Percentiles rank a stretch among this genome's conserved stretches.
Evolutionary conservation across 345 rosid genomes (phyloP).

Genomic region (Linum usitatissimum): DNA sequence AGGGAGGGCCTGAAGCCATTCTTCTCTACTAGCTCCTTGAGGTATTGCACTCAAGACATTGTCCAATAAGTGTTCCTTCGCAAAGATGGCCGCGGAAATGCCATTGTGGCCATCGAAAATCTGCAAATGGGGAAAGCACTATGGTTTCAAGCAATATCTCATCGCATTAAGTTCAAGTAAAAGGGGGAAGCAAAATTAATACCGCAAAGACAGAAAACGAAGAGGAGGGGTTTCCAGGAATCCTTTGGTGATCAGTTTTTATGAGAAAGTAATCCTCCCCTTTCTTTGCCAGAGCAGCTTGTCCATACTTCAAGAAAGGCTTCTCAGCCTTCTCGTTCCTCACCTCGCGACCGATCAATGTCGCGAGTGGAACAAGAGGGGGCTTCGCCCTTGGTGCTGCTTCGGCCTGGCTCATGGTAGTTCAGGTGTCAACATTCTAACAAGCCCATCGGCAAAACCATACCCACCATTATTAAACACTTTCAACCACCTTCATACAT

Average conservation of each 20-base stretch:
- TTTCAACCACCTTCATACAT: neutral
- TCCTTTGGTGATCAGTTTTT: conserved; percentile 66
- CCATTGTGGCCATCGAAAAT: conserved; percentile 98
- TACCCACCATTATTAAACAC: conserved; percentile 6
- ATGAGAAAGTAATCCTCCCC: conserved; percentile 94
- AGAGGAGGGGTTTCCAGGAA: conserved; percentile 66
- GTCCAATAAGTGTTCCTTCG: conserved; percentile 66
- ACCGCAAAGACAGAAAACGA: conserved; percentile 97
- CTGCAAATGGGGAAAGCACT: conserved; percentile 23
- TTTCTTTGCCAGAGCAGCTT: conserved; percentile 93
- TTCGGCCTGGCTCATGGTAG: conserved; percentile 66
- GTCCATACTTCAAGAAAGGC: conserved; percentile 84
- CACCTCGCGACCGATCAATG: conserved; percentile 86
- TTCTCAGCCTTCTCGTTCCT: conserved; percentile 78
- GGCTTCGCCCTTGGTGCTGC: conserved; percentile 48
- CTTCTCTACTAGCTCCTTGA: conserved; percentile 55
- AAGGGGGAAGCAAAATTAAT: conserved; percentile 12
- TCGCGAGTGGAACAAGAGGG: conserved; percentile 80
- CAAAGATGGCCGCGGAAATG: conserved; percentile 90
- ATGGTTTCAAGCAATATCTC: too few relatives aligned
- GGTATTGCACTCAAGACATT: conserved; percentile 94
- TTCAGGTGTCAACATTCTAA: too few relatives aligned
- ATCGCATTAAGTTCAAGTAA: too few relatives aligned
- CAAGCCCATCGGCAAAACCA: conserved; percentile 12
- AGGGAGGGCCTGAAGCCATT: conserved; percentile 99